Conservation (phyloP, 2,329 filamentous ascomycete genomes). For the Cladophialophora psammophila region DNA sequence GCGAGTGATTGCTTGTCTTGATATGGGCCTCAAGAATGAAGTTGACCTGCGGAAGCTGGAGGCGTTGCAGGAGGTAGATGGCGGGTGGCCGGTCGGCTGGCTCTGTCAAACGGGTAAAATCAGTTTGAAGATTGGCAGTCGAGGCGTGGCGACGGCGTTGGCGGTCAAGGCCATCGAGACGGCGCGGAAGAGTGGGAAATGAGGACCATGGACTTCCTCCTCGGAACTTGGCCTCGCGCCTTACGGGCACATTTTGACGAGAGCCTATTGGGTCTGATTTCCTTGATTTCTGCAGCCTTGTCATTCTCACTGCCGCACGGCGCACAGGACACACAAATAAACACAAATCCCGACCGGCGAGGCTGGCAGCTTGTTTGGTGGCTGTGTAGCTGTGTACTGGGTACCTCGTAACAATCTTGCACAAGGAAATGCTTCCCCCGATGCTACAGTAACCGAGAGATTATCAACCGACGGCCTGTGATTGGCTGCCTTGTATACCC, state of each 20-base stretch:
- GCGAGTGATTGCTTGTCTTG: slow-evolving; percentile 19
- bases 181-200: slow-evolving; percentile 8
- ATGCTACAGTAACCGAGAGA: slow-evolving; percentile 1
- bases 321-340: not conserved
- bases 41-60: slow-evolving; percentile 17
- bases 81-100: slow-evolving; percentile 24
- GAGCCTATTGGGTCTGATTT: not conserved
- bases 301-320: not conserved
- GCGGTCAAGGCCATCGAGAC: slow-evolving; percentile 23
- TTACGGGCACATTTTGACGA: not conserved
- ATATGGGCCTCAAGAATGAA: slow-evolving; percentile 20
- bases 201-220: not conserved
- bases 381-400: too few species aligned
- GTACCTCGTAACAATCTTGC: too few species aligned
- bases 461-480: not conserved
- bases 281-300: not conserved
- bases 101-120: slow-evolving; percentile 23
- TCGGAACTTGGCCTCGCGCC: not conserved
- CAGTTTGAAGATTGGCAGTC: slow-evolving; percentile 21
- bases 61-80: slow-evolving; percentile 14
- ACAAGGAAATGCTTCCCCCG: not conserved
- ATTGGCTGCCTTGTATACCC: not conserved
- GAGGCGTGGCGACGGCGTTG: slow-evolving; percentile 18
- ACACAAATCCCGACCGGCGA: not conserved
- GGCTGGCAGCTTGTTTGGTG: not conserved